These are phyloP conservation scores for Fistulinella prunicolor DNA, from an alignment of 768 basidiomycete species.

Conservation along the genomic window DNA sequence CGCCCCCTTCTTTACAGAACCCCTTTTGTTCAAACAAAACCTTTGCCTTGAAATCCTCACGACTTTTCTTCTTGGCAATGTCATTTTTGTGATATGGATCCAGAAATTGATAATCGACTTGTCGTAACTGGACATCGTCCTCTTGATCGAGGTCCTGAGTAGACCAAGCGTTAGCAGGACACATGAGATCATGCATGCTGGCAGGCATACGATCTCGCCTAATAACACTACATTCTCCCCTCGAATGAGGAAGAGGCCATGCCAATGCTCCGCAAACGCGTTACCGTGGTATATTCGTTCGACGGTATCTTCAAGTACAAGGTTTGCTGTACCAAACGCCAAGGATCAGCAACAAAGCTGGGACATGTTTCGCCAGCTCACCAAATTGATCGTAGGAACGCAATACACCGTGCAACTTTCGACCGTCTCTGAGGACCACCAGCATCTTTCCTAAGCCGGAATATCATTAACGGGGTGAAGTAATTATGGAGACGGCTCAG, in stretches of 20 bases:
- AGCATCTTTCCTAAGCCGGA: conserved; percentile 88
- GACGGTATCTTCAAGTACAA: conserved; percentile 92
- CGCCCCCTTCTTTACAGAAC: conserved; percentile 93
- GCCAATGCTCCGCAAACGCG: conserved; percentile 83
- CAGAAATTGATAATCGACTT: conserved; percentile 69
- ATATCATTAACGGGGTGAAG: conserved; percentile 20
- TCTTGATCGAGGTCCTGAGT: conserved; percentile 86
- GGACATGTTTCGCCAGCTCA: conserved; percentile 36
- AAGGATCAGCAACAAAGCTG: neutral
- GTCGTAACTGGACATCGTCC: conserved; percentile 78
- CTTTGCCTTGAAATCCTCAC: conserved; percentile 82
- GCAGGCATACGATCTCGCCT: conserved; percentile 85
- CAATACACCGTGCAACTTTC: conserved; percentile 94
- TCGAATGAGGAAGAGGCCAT: conserved; percentile 90
- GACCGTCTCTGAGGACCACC: conserved; percentile 92
- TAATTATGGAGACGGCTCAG: conserved; percentile 47
- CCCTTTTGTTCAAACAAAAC: conserved; percentile 82
- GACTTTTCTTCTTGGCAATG: conserved; percentile 67
- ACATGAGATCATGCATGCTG: conserved; percentile 1
- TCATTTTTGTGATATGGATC: conserved; percentile 73
- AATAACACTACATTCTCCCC: conserved; percentile 98
- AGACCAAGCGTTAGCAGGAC: conserved; percentile 5
- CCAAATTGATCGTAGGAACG: conserved; percentile 99
- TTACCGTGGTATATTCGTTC: conserved; percentile 92
- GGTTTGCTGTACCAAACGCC: conserved; percentile 66